Evolutionary conservation across 2,329 filamentous ascomycete species (phyloP).

Genomic region (Beauveria caledonica): DNA sequence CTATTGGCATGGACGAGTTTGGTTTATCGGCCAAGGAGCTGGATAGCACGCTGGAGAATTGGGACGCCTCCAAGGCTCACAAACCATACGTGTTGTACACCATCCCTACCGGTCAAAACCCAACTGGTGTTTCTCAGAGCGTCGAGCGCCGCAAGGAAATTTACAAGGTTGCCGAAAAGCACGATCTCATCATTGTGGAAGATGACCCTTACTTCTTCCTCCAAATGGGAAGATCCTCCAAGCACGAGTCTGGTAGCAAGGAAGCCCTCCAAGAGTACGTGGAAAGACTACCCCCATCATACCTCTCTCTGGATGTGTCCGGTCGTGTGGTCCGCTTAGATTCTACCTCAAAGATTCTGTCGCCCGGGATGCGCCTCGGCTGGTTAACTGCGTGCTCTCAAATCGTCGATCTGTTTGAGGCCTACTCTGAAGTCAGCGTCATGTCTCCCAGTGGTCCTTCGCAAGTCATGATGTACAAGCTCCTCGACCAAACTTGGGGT

Average conservation of each 20-base stretch:
- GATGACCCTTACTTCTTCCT: slow-evolving; percentile 87
- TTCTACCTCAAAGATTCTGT: slow-evolving; percentile 78
- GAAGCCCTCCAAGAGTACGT: slow-evolving; percentile 8
- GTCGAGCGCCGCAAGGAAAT: slow-evolving; percentile 55
- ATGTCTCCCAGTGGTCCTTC: slow-evolving; percentile 73
- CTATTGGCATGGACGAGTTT: slow-evolving; percentile 57
- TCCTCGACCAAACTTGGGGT: slow-evolving; percentile 83
- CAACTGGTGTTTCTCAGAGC: slow-evolving; percentile 69
- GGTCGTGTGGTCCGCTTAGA: slow-evolving; percentile 78
- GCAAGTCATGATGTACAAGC: slow-evolving; percentile 71
- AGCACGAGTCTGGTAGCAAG: background rate
- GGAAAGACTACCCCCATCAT: slow-evolving; percentile 18
- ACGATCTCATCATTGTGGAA: slow-evolving; percentile 74
- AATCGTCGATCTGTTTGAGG: slow-evolving; percentile 65
- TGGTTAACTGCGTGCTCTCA: slow-evolving; percentile 80
- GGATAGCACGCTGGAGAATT: slow-evolving; percentile 55
- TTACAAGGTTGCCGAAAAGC: slow-evolving; percentile 65
- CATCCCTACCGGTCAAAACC: slow-evolving; percentile 71
- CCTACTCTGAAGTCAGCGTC: slow-evolving; percentile 66
- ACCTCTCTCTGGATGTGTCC: slow-evolving; percentile 25
- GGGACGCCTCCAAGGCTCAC: slow-evolving; percentile 41
- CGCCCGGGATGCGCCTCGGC: slow-evolving; percentile 66
- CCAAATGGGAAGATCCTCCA: slow-evolving; percentile 42
- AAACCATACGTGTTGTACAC: slow-evolving; percentile 45
- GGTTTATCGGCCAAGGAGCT: slow-evolving; percentile 55